Evolutionary conservation across 345 rosid genomes (phyloP), one percentile per base, ranked within the genome.

Genomic region (Triadica sebifera): DNA sequence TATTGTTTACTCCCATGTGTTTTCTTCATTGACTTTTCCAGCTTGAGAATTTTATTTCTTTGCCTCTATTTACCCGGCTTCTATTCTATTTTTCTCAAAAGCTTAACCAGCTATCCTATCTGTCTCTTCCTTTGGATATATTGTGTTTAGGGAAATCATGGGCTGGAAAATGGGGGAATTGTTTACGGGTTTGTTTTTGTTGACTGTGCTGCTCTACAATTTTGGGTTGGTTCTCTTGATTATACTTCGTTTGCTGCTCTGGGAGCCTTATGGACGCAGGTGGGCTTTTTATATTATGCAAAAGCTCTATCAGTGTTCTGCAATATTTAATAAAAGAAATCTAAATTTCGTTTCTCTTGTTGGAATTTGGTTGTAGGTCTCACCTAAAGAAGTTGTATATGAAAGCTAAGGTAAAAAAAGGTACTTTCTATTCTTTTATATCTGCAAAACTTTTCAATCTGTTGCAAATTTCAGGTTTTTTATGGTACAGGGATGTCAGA

Each of bases 211-310:
- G 87, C 97, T 77, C 80, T 91, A 73, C 87, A 82, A 78, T 86
- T 92, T 85, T 94, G 97, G 98, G 90, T 92, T 59, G 98, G 98
- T 75, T 85, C 89, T 67, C 81, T 91, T 8, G 97, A 91, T 78
- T 97, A 94, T 84, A 83, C 90, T 52, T 92, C 98, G 0, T 89
- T 84, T 81, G 86, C 94, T 75, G 88, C 91, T 76, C 79, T 94
- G 74, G 97, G 98, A 78, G 93, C 98, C 75, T 76, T 92, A 74
- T 79, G 91, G 83, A 87, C 92, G 98, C 98, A 94, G 85, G 98
- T 91, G 85, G 75, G 85, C 58, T 74, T 77, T 76, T 75, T 68
- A 43, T 70, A 49, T 77, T 64, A 3, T 72, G 38, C 56, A 1
- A 61, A 60, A 29, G 60, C 64, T 11, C 8, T 25, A n/a, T 19